Percentiles rank a stretch among this genome's conserved stretches.
Conservation (phyloP, 2,329 filamentous ascomycete species). For the Aaosphaeria pasadenensis region DNA sequence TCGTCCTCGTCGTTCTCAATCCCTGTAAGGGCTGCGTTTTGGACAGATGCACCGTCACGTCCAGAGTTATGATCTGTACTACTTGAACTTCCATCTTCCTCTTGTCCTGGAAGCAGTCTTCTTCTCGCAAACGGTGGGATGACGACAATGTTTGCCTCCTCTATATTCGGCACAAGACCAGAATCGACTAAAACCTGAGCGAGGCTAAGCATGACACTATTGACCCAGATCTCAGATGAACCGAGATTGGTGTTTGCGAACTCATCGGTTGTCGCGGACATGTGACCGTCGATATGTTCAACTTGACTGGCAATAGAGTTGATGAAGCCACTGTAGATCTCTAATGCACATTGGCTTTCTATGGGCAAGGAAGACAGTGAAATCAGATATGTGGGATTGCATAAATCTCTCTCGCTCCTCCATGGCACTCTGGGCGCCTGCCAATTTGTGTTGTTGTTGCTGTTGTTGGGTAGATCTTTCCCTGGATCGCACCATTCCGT, state of each 20-base stretch:
- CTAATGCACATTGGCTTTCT: background rate
- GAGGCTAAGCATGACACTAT: background rate
- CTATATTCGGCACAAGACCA: background rate
- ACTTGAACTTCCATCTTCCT: too few relatives aligned
- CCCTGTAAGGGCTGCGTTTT: too few relatives aligned
- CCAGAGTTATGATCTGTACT: too few relatives aligned
- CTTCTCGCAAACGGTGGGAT: slow-evolving; percentile 1
- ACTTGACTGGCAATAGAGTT: background rate
- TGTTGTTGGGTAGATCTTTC: background rate
- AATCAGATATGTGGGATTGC: background rate
- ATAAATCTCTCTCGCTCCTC: background rate
- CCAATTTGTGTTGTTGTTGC: background rate
- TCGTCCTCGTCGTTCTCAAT: too few relatives aligned
- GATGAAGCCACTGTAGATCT: background rate
- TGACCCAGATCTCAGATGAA: background rate
- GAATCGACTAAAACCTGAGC: background rate
- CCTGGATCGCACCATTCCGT: background rate
- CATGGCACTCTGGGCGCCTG: background rate
- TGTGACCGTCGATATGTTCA: background rate
- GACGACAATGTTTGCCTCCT: slow-evolving; percentile 1
- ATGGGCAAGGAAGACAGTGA: background rate
- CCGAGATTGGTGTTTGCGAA: background rate
- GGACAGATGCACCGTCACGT: too few relatives aligned
- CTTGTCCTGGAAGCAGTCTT: slow-evolving; percentile 10
- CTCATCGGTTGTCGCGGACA: background rate